phyloP scores from a whole-genome alignment of 495 filamentous ascomycete species.

The Annulohypoxylon maeteangense region DNA sequence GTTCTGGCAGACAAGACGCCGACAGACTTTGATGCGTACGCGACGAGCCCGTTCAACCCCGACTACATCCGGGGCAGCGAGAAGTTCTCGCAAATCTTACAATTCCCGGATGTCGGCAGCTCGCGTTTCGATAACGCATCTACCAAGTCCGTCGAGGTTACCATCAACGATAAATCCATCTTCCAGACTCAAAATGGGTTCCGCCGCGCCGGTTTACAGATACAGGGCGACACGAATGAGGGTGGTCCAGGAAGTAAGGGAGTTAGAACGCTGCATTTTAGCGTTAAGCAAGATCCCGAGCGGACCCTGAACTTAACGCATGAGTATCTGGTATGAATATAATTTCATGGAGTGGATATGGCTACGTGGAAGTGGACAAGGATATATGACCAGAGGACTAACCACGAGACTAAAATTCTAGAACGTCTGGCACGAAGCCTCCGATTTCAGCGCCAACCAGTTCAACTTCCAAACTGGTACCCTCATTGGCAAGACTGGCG shows the following conservation, averaged over 20 bases:
- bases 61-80: slow-evolving; percentile 60
- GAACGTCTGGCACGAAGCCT: slow-evolving; percentile 67
- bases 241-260: slow-evolving; percentile 58
- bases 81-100: slow-evolving; percentile 59
- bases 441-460: slow-evolving; percentile 65
- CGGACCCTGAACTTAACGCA: slow-evolving; percentile 64
- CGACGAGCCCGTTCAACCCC: slow-evolving; percentile 56
- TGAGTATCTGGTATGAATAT: slow-evolving; percentile 58
- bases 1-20: slow-evolving; percentile 44
- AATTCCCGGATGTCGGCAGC: slow-evolving; percentile 51
- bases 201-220: slow-evolving; percentile 64
- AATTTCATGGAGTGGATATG: neutral
- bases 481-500: slow-evolving; percentile 57
- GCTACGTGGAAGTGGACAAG: neutral
- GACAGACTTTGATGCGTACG: slow-evolving; percentile 56
- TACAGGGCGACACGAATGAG: slow-evolving; percentile 59
- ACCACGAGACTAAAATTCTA: slow-evolving; percentile 18
- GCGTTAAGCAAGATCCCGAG: slow-evolving; percentile 58
- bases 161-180: slow-evolving; percentile 62
- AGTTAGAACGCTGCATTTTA: slow-evolving; percentile 65
- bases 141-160: slow-evolving; percentile 59
- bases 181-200: slow-evolving; percentile 67
- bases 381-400: neutral
- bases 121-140: slow-evolving; percentile 56
- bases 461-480: slow-evolving; percentile 66